Evolutionary conservation across 2,329 filamentous ascomycete species (phyloP).

Genomic region (Clonostachys rhizophaga): DNA sequence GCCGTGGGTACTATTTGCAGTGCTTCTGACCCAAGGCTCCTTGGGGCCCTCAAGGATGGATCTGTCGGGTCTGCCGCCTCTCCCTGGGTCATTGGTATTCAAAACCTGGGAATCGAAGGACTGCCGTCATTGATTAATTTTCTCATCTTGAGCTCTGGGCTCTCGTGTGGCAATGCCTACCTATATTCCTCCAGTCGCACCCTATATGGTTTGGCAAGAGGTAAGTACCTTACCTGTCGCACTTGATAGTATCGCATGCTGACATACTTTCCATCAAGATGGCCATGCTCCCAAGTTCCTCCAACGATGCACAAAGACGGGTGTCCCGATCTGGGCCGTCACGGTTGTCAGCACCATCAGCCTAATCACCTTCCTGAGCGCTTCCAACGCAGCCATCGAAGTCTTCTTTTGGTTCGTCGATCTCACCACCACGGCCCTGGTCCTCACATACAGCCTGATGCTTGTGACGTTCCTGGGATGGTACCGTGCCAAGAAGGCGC

Average conservation of each 20-base stretch:
- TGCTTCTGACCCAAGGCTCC: constrained; percentile 14
- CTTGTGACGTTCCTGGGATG: not conserved
- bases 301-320: constrained; percentile 52
- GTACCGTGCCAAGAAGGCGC: not conserved
- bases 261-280: constrained; percentile 17
- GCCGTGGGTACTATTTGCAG: constrained; percentile 22
- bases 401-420: constrained; percentile 51
- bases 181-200: constrained; percentile 45
- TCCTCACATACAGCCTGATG: constrained; percentile 41
- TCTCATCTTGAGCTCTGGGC: constrained; percentile 34
- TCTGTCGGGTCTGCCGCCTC: constrained; percentile 39
- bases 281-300: constrained; percentile 47
- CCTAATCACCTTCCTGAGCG: constrained; percentile 46
- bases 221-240: no score
- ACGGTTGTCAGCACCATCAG: constrained; percentile 46
- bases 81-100: constrained; percentile 54
- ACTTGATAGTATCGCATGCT: no score
- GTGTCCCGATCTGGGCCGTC: constrained; percentile 58
- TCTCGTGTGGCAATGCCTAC: constrained; percentile 44
- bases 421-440: constrained; percentile 50
- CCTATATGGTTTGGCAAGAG: constrained; percentile 40
- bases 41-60: constrained; percentile 33
- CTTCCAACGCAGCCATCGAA: constrained; percentile 38
- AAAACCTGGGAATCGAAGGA: constrained; percentile 43
- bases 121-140: constrained; percentile 58